These are phyloP conservation scores for Mortierella sp. DNA, from an alignment of 371 early-diverging fungal species.

Conservation along the genomic window DNA sequence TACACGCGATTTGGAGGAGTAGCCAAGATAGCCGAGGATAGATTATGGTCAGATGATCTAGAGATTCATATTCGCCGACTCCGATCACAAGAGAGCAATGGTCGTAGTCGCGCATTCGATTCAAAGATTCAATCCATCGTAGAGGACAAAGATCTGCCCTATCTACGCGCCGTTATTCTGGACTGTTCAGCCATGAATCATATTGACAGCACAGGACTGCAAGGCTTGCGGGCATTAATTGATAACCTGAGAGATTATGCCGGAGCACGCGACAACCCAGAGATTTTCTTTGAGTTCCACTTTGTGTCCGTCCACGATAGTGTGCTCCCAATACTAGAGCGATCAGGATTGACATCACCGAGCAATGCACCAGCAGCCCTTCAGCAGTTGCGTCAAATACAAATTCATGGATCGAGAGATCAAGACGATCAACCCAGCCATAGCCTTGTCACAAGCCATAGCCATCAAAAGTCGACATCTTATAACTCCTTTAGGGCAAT, in stretches of 20 bases:
- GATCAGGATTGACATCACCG: slow-evolving; percentile 19
- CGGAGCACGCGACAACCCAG: slow-evolving; percentile 19
- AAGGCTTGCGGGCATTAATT: slow-evolving; percentile 16
- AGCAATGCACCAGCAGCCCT: background rate
- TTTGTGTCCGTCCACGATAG: slow-evolving; percentile 30
- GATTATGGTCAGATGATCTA: slow-evolving; percentile 46
- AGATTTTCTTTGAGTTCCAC: slow-evolving; percentile 39
- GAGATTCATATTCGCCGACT: slow-evolving; percentile 25
- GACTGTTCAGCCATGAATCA: slow-evolving; percentile 39
- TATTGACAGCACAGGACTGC: slow-evolving; percentile 35
- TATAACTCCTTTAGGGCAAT: background rate
- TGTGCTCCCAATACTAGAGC: slow-evolving; percentile 28
- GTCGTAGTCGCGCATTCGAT: background rate
- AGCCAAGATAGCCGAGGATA: slow-evolving; percentile 18
- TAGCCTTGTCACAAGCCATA: slow-evolving; percentile 7
- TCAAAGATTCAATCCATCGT: background rate
- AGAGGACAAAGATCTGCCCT: slow-evolving; percentile 20
- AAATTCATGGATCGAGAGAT: background rate
- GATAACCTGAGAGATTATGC: slow-evolving; percentile 28
- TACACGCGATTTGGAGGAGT: slow-evolving; percentile 27
- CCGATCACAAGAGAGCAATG: slow-evolving; percentile 4
- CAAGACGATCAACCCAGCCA: background rate
- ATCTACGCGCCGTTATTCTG: slow-evolving; percentile 31
- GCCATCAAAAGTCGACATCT: background rate
- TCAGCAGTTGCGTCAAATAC: background rate